Evolutionary conservation across 345 rosid species (phyloP).

Genomic region (Hibiscus trionum): DNA sequence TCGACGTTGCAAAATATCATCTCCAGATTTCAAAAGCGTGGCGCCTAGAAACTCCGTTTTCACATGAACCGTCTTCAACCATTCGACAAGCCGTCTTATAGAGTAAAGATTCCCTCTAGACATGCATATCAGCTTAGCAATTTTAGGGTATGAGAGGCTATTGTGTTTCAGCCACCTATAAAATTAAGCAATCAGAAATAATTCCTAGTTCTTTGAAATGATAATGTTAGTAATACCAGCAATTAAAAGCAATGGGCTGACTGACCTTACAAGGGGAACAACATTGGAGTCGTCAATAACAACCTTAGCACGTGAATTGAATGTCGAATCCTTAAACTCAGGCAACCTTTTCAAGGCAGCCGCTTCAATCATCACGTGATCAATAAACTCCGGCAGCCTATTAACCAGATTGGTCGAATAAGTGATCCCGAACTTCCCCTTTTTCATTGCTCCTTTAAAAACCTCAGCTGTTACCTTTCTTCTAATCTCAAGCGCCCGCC

Average conservation of each 20-base stretch:
- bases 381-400: slow-evolving; percentile 52
- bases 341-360: slow-evolving; percentile 62
- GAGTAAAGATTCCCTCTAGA: slow-evolving; percentile 63
- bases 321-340: slow-evolving; percentile 41
- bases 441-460: slow-evolving; percentile 50
- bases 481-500: slow-evolving; percentile 61
- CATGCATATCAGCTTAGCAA: slow-evolving; percentile 64
- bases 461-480: slow-evolving; percentile 71
- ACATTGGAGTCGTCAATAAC: slow-evolving; percentile 57
- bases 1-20: slow-evolving; percentile 44
- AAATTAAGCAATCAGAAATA: neutral
- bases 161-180: slow-evolving; percentile 94
- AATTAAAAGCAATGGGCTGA: neutral
- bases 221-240: neutral
- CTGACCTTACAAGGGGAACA: slow-evolving; percentile 72
- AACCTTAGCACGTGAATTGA: slow-evolving; percentile 48
- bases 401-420: slow-evolving; percentile 59
- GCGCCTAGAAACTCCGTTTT: slow-evolving; percentile 66
- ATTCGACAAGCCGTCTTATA: slow-evolving; percentile 43
- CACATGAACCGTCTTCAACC: slow-evolving; percentile 75
- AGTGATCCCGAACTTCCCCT: slow-evolving; percentile 80
- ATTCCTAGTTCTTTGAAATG: neutral
- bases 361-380: slow-evolving; percentile 72
- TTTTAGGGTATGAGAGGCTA: slow-evolving; percentile 56
- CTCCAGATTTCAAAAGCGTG: slow-evolving; percentile 59